Evolutionary conservation across 148 eudicot species (phyloP), one percentile per base, ranked within the genome.

Genomic region (Diospyros kaki): DNA sequence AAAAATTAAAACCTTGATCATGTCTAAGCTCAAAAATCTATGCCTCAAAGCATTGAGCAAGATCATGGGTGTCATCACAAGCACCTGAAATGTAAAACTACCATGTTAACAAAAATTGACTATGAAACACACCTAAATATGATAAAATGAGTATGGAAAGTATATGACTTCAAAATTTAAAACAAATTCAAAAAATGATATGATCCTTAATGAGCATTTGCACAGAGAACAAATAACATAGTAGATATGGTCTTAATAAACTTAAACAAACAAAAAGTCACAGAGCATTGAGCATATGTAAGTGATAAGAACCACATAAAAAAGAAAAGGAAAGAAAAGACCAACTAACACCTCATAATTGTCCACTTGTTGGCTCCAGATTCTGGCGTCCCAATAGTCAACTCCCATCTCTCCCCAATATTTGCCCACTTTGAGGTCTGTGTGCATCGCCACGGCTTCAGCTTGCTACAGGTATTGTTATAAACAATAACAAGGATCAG

Each of bases 361-460:
- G 50, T 93, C 87, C 50, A 48, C 61, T 75, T 96, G 75, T 45
- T 80, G 45, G 67, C 86, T 82, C 99, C 99, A 96, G 5, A 75
- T 85, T 58, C 85, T 78, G 69, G 82, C 98, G 77, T 87, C 83
- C 99, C 99, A 96, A 71, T 48, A 86, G 64, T 96, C 96, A 5
- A 96, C 91, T 69, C 89, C 91, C 93, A 84, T 86, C 62, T 93
- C 94, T 55, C 99, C 99, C 86, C 89, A 91, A 44, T 87, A 96
- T 67, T 82, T 88, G 59, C 97, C 98, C 59, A 96, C 99, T 85
- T 89, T 91, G 70, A 96, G 72, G 81, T 91, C 93, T 28, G 91
- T 91, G 74, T 83, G 89, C 83, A 42, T 81, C 59, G 64, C 69
- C 52, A 96, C 78, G 58, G 81, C 91, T 75, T 86, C 85, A 18